phyloP scores from a whole-genome alignment of 768 basidiomycete species.

The Leccinum barrowsii region DNA sequence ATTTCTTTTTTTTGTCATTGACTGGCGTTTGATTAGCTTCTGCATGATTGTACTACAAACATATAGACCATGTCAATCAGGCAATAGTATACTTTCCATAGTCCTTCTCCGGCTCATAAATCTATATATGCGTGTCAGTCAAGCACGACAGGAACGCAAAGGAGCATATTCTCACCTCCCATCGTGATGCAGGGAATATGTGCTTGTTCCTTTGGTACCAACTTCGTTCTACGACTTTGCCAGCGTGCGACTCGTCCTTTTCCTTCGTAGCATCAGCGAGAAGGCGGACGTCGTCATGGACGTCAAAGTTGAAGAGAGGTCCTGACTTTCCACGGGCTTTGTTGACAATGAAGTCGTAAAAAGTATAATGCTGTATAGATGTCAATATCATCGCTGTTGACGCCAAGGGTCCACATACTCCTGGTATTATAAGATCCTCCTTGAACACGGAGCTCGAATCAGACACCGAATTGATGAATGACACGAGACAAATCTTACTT shows the following conservation, averaged over 20 bases:
- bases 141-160: neutral
- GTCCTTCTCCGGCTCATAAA: slow-evolving; percentile 91
- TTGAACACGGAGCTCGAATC: slow-evolving; percentile 30
- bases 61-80: slow-evolving; percentile 13
- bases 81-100: slow-evolving; percentile 90
- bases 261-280: slow-evolving; percentile 93
- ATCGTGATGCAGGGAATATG: slow-evolving; percentile 93
- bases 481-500: slow-evolving; percentile 46
- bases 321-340: slow-evolving; percentile 98
- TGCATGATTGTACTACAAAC: neutral
- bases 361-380: slow-evolving; percentile 82
- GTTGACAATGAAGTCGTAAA: slow-evolving; percentile 98
- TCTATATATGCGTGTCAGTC: slow-evolving; percentile 37
- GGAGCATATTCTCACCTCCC: slow-evolving; percentile 63
- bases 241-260: slow-evolving; percentile 98
- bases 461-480: neutral
- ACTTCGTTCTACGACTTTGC: slow-evolving; percentile 94
- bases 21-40: neutral
- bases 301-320: slow-evolving; percentile 97
- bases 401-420: slow-evolving; percentile 49
- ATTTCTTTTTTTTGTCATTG: slow-evolving; percentile 23
- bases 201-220: slow-evolving; percentile 97
- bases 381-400: neutral
- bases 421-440: slow-evolving; percentile 98
- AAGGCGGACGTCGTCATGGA: slow-evolving; percentile 95